These are phyloP conservation scores for Isabelozyma heimii DNA, from an alignment of 805 yeast species.

Conservation along the genomic window DNA sequence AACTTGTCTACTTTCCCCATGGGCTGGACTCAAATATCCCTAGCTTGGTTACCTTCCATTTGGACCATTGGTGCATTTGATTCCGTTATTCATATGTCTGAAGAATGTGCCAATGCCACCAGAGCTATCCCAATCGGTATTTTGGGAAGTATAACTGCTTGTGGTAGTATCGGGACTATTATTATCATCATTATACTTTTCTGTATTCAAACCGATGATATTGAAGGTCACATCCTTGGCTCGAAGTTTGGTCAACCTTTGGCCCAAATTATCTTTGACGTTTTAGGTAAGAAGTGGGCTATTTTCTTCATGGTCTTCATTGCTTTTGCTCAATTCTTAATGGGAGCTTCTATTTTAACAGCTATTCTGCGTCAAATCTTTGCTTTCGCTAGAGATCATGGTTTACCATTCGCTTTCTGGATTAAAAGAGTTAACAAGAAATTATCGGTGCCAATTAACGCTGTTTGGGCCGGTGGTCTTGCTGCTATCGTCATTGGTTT, in stretches of 20 bases:
- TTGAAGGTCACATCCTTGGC: slow-evolving; percentile 15
- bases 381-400: slow-evolving; percentile 31
- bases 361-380: slow-evolving; percentile 28
- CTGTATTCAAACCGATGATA: slow-evolving; percentile 20
- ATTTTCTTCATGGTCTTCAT: slow-evolving; percentile 26
- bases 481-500: slow-evolving; percentile 36
- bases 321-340: slow-evolving; percentile 26
- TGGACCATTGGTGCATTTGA: slow-evolving; percentile 36
- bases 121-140: slow-evolving; percentile 29
- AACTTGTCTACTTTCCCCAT: slow-evolving; percentile 53
- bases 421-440: slow-evolving; percentile 21
- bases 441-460: slow-evolving; percentile 25
- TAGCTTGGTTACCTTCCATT: slow-evolving; percentile 27
- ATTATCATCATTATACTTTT: slow-evolving; percentile 21
- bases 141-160: slow-evolving; percentile 24
- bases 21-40: slow-evolving; percentile 45
- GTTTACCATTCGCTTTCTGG: slow-evolving; percentile 24
- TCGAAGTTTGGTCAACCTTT: slow-evolving; percentile 24
- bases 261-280: slow-evolving; percentile 29
- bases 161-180: slow-evolving; percentile 22
- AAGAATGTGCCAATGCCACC: slow-evolving; percentile 25
- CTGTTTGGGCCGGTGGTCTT: slow-evolving; percentile 30
- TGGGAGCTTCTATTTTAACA: slow-evolving; percentile 30
- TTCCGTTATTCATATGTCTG: slow-evolving; percentile 31
- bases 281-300: slow-evolving; percentile 29